Evolutionary conservation across 2,329 filamentous ascomycete species (phyloP).

Genomic region (Allantophomopsis cytisporea): DNA sequence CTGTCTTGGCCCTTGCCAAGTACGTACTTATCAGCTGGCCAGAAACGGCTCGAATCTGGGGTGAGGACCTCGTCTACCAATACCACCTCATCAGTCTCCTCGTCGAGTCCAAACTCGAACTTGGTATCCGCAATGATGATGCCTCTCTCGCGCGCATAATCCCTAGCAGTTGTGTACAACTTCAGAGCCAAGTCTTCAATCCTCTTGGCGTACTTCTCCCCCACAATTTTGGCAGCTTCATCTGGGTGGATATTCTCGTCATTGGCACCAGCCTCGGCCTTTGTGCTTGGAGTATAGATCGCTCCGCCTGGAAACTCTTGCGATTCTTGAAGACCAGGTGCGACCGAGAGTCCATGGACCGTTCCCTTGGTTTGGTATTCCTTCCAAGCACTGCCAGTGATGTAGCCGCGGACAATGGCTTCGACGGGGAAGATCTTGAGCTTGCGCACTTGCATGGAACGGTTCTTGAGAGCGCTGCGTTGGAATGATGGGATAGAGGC

Average conservation of each 20-base stretch:
- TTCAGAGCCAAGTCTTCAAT: conserved; percentile 44
- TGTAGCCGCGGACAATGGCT: conserved; percentile 60
- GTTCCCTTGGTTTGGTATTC: conserved; percentile 52
- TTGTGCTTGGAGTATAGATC: conserved; percentile 55
- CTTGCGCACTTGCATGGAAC: conserved; percentile 53
- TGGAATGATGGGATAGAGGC: conserved; percentile 26
- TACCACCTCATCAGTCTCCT: conserved; percentile 45
- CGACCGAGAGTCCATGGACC: conserved; percentile 49
- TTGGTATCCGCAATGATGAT: conserved; percentile 67
- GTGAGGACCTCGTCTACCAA: conserved; percentile 63
- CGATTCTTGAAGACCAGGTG: conserved; percentile 43
- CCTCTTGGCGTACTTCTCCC: conserved; percentile 40
- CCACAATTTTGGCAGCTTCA: conserved; percentile 30
- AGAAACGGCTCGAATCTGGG: conserved; percentile 76
- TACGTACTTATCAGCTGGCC: conserved; percentile 61
- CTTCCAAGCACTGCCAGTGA: conserved; percentile 59
- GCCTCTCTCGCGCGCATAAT: conserved; percentile 40
- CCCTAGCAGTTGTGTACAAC: conserved; percentile 42
- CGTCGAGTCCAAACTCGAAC: conserved; percentile 57
- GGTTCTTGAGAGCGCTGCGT: conserved; percentile 29
- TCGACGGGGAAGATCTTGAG: conserved; percentile 54
- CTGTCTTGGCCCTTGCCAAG: conserved; percentile 65
- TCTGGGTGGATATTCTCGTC: conserved; percentile 58
- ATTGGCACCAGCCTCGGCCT: conserved; percentile 51
- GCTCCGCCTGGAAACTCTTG: conserved; percentile 43